These are phyloP conservation scores for Limonium bicolor DNA, from an alignment of 148 eudicot species.

Conservation along the genomic window DNA sequence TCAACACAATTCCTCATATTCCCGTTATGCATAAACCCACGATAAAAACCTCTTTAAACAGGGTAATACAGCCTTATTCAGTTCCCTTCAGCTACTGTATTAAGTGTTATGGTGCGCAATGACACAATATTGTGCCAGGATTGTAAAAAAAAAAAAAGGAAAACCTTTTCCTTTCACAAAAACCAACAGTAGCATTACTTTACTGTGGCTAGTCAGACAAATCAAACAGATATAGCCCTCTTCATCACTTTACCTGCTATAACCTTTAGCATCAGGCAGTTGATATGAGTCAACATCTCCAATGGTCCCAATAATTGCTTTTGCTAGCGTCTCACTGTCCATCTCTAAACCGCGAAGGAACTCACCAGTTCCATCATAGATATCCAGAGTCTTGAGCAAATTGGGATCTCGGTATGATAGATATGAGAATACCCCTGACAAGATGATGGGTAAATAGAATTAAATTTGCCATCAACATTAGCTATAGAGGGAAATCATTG, in stretches of 20 bases:
- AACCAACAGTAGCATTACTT: too few relatives aligned
- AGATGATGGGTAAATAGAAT: too few relatives aligned
- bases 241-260: constrained; percentile 85
- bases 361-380: constrained; percentile 77
- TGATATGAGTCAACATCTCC: constrained; percentile 92
- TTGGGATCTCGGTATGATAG: constrained; percentile 96
- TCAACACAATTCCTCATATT: too few relatives aligned
- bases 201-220: too few relatives aligned
- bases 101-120: too few relatives aligned
- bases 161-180: too few relatives aligned
- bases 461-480: constrained; percentile 2
- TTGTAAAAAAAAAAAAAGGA: constrained; percentile 1
- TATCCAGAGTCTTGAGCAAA: constrained; percentile 82
- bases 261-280: constrained; percentile 98
- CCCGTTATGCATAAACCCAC: too few relatives aligned
- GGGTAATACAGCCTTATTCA: too few relatives aligned
- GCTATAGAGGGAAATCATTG: not conserved
- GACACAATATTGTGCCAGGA: not conserved
- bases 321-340: constrained; percentile 88
- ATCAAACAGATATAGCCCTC: too few relatives aligned
- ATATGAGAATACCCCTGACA: constrained; percentile 77
- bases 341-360: constrained; percentile 72
- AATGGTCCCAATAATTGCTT: constrained; percentile 97
- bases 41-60: too few relatives aligned
- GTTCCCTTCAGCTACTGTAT: too few relatives aligned